Conservation (phyloP, 1,284 basidiomycete genomes). For the Rhodotorula glutinis region DNA sequence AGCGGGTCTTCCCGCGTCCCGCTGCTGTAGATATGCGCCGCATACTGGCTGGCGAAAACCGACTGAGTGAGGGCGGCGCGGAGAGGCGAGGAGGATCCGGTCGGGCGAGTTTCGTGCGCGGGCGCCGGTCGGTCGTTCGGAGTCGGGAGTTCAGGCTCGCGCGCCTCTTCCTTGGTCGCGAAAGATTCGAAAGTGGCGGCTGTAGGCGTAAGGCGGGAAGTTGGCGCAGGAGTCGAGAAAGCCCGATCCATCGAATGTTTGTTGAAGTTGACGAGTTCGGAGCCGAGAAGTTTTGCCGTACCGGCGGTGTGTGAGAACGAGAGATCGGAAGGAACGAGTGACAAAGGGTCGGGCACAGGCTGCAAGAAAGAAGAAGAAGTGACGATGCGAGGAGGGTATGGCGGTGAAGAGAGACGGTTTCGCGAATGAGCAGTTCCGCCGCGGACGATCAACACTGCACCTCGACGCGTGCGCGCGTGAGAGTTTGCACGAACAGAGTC, state of each 20-base stretch:
- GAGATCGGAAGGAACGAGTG: not conserved
- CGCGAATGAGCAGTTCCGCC: no score
- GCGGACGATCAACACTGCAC: no score
- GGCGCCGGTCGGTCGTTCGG: no score
- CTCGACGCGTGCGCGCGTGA: no score
- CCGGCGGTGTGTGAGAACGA: constrained; percentile 3
- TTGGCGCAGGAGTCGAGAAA: not conserved
- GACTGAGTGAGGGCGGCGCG: not conserved
- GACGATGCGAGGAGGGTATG: not conserved
- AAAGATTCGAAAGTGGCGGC: no score
- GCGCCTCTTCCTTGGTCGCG: no score
- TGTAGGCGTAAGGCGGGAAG: not conserved
- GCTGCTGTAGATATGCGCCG: not conserved
- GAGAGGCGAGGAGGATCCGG: not conserved
- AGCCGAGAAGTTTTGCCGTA: not conserved
- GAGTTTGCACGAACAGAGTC: no score
- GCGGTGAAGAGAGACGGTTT: no score
- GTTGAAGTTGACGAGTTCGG: not conserved
- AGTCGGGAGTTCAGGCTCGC: no score
- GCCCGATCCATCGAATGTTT: constrained; percentile 10
- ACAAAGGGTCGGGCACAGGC: not conserved
- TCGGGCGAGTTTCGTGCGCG: no score
- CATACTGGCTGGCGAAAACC: not conserved
- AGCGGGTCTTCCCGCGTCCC: constrained; percentile 33
- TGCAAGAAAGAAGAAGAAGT: not conserved